These are phyloP conservation scores for Cystobasidium pallidum DNA, from an alignment of 1,284 basidiomycete species.

Conservation along the genomic window DNA sequence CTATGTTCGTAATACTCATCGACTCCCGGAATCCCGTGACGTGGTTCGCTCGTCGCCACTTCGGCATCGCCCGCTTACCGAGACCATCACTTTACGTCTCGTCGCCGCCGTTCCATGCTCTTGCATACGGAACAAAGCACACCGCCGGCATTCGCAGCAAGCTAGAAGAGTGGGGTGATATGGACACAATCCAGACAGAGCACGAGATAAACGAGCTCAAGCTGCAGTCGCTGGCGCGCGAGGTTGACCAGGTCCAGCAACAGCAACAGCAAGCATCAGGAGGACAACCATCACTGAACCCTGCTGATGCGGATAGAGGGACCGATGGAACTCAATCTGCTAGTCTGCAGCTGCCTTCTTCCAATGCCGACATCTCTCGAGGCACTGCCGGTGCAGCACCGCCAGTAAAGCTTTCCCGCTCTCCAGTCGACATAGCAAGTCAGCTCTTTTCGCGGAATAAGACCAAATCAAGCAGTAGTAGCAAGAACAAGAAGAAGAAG, in stretches of 20 bases:
- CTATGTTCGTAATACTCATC: not conserved
- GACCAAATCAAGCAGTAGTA: slow-evolving; percentile 25
- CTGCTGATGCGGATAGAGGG: not conserved
- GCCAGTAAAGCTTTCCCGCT: slow-evolving; percentile 8
- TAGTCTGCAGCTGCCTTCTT: not conserved
- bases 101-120: too few relatives aligned
- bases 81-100: too few relatives aligned
- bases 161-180: not conserved
- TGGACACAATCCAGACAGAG: slow-evolving; percentile 19
- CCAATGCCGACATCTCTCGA: too few relatives aligned
- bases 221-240: slow-evolving; percentile 10
- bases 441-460: slow-evolving; percentile 37
- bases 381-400: not conserved
- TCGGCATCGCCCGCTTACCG: slow-evolving; percentile 10
- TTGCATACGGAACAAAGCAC: not conserved
- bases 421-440: slow-evolving; percentile 23
- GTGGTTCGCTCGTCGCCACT: not conserved
- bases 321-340: not conserved
- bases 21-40: too few relatives aligned
- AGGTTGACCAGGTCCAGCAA: slow-evolving; percentile 15
- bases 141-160: not conserved
- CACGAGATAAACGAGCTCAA: slow-evolving; percentile 25
- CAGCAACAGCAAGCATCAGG: not conserved
- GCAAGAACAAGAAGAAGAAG: slow-evolving; percentile 28
- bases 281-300: not conserved